Evolutionary conservation across 139 green algal genomes (phyloP), one percentile per base, ranked within the genome.

Genomic region (Diplosphaera chodatii): DNA sequence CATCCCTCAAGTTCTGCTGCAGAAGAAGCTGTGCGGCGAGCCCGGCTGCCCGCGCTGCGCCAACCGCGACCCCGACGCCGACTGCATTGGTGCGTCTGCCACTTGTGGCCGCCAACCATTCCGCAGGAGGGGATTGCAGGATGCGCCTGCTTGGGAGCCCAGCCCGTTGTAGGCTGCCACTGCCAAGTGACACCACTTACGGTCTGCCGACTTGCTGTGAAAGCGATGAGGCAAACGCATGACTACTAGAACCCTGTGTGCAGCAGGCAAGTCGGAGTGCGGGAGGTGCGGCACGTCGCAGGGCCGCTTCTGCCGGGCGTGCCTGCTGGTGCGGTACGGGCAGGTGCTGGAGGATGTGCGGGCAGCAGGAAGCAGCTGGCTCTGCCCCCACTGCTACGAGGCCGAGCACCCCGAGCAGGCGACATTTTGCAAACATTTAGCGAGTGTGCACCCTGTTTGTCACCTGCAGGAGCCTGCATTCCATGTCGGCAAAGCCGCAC

Each of bases 341-440:
- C 59, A 81, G 71, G 66, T 48, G 15, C 71, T 91, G 62, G 88
- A 88, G 68, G 74, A 74, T 21, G 70, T 84, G 59, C 29, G n/a
- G 21, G 22, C 67, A 68, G 74, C 55, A 1, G 55, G 64, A 1
- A n/a, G n/a, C 71, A 74, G 32, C 62, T 93, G 86, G 86, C 76
- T 91, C 64, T 93, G 88, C 78, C 84, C 86, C 1, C 88, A 93
- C 81, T 93, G 88, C 80, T 86, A 91, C 59, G 88, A 90, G 78
- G 78, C 85, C 3, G 86, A 90, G 66, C 81, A 91, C 76, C 83
- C 83, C 20, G 74, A 82, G 20, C 66, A 76, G 22, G 66, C 48
- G 48, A 10, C 48, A 4, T 59, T 3, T 4, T 20, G 8, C 37
- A 10, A 48, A n/a, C n/a, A n/a, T n/a, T n/a, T n/a, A n/a, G n/a